Conservation (phyloP, 2,329 filamentous ascomycete genomes). For the Xylariaceae sp. region DNA sequence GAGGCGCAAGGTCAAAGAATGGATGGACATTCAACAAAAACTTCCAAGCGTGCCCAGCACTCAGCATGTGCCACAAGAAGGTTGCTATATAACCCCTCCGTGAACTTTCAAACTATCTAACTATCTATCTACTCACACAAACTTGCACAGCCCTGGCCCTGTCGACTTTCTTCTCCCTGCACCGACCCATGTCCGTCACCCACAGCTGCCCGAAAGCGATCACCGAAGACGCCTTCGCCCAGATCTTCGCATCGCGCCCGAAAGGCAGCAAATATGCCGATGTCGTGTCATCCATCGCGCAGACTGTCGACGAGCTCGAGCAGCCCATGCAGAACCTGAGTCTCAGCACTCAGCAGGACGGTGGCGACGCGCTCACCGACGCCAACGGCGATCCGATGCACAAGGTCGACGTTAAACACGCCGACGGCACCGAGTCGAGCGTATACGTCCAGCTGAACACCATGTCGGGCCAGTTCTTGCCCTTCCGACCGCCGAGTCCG, state of each 20-base stretch:
- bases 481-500: constrained; percentile 83
- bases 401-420: constrained; percentile 56
- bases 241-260: constrained; percentile 71
- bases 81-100: constrained; percentile 42
- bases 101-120: constrained; percentile 3
- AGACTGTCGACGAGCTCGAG: constrained; percentile 62
- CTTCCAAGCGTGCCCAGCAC: constrained; percentile 77
- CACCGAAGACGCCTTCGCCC: constrained; percentile 74
- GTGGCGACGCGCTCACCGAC: constrained; percentile 37
- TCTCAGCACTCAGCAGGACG: constrained; percentile 44
- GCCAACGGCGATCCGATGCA: constrained; percentile 50
- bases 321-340: constrained; percentile 58
- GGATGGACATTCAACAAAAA: constrained; percentile 53
- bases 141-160: constrained; percentile 72
- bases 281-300: constrained; percentile 69
- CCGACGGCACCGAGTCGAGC: constrained; percentile 60
- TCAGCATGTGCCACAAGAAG: constrained; percentile 69
- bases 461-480: constrained; percentile 71
- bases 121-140: constrained; percentile 24
- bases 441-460: constrained; percentile 69
- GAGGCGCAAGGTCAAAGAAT: constrained; percentile 61
- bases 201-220: constrained; percentile 75
- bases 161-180: constrained; percentile 93
- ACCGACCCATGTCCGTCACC: constrained; percentile 89
- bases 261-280: constrained; percentile 56